Evolutionary conservation across 345 rosid species (phyloP).

Genomic region (Draba incana): DNA sequence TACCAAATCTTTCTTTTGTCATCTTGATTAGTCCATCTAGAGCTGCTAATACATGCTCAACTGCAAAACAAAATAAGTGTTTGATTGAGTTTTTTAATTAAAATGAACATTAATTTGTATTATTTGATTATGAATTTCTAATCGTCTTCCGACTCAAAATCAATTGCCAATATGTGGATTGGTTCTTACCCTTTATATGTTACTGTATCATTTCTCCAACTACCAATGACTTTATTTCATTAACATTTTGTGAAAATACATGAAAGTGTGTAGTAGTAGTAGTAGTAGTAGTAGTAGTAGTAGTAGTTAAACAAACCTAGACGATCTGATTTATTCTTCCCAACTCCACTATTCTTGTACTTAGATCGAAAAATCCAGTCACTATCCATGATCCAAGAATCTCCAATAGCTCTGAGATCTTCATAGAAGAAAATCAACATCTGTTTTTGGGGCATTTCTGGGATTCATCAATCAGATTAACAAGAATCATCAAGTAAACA

Average conservation of each 20-base stretch:
- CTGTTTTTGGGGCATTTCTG: slow-evolving; percentile 52
- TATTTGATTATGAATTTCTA: no score
- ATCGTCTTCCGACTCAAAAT: no score
- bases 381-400: slow-evolving; percentile 60
- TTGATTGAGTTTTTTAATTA: no score
- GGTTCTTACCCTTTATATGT: no score
- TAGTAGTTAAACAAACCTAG: slow-evolving; percentile 44
- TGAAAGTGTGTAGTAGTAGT: slow-evolving; percentile 9
- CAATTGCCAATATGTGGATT: no score
- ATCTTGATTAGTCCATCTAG: slow-evolving; percentile 61
- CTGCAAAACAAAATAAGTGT: slow-evolving; percentile 32
- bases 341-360: slow-evolving; percentile 45
- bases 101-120: no score
- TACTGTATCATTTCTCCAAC: no score
- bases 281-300: slow-evolving; percentile 12
- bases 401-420: slow-evolving; percentile 65
- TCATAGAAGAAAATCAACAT: slow-evolving; percentile 57
- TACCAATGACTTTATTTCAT: no score
- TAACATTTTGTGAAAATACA: background rate
- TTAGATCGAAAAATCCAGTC: slow-evolving; percentile 59
- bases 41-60: slow-evolving; percentile 60
- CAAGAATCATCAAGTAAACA: slow-evolving; percentile 36
- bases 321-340: slow-evolving; percentile 51
- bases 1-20: slow-evolving; percentile 56
- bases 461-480: slow-evolving; percentile 43